Base-by-base conservation (phyloP, 192 early-diverging fungal species). In the Umbelopsis isabellina region DNA sequence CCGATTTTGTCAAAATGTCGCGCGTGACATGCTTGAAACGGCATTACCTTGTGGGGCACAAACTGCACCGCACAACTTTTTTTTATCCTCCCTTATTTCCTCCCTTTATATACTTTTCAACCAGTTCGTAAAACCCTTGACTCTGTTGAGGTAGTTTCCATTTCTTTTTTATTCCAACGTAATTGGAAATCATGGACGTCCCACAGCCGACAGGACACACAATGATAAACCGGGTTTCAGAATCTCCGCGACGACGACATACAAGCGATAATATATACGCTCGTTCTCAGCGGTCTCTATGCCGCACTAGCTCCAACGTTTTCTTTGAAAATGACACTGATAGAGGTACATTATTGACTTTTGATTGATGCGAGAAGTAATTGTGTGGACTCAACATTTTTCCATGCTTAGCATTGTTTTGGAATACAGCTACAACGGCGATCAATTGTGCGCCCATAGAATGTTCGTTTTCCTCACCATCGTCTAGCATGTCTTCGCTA, bases 401-500 rank as follows among this genome's bases (percentile, higher is more conserved):
- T 6, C 3, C 1, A 6, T 41, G 37, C 37, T 41, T 35, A 61
- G 55, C 27, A 12, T 35, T 61, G 55, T 12, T 15, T 61, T 61
- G 27, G 55, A 37, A 22, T 15, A 61, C 55, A 15, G 55, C 55
- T 0, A 61, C 55, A 15, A 61, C 55, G 30, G 55, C 55, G 2
- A 61, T 61, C 55, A 61, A 61, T 61, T 61, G 55, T 61, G 55
- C 55, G 10, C 55, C 55, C 21, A 30, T 61, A 11, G 55, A 61
- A 18, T 61, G 55, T 4, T 12, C 33, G 33, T 61, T 61, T 61
- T 61, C 55, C 5, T 61, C 55, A 18, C 55, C 55, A 35, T 61
- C 55, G 15, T 61, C 55, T 18, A 61, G 55, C n/a, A 30, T 61
- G 3, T 61, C 55, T 18, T 61, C 55, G 7, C 16, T 61, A 16